Evolutionary conservation across 768 basidiomycete species (phyloP), one percentile per base, ranked within the genome.

Genomic region (Agrocybe praecox): DNA sequence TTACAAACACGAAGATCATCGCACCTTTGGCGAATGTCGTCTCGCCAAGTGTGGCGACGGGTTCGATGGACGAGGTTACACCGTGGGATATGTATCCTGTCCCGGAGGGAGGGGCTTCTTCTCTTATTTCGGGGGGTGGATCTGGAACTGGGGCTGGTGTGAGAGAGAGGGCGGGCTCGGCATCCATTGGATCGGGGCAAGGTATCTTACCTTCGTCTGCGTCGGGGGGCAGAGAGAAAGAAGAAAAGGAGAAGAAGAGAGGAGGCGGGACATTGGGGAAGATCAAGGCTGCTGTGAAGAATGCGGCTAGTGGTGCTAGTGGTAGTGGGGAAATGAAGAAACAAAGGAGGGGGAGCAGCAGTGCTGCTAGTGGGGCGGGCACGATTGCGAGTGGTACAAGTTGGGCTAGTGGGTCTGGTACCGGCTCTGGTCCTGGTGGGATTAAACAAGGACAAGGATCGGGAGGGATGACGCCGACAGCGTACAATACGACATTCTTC

Each of bases 11-110:
- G 33, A 47, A 49, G 46, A n/a, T 22, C 8, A 19, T 19, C 11
- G 34, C 46, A 7, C 29, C 29, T 29, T 44, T 18, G 40, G 22
- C 24, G 19, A 29, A 24, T 6, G 17, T 36, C 4, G 43, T 26
- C 11, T 24, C 42, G 15, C 29, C 36, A 4, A 40, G 36, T n/a
- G 36, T 40, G 36, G 36, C 50, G 1, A 60, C 58, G 6, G 58
- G 58, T 21, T 54, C 58, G 11, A 36, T 56, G 6, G 58, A 60
- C 7, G 58, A 60, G 19, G 58, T 60, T 12, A 55, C 59, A 11
- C 59, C 59, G n/a, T 60, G 59, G 59, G 59, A 60, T 43, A 43
- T 56, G 49, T 52, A 60, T 29, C 56, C 61, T 21, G 44, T 50
- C 2, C 51, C 56, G 36, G 45, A 21, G 19, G 24, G 12, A 6